phyloP scores from a whole-genome alignment of 2,329 filamentous ascomycete species.

The Fusarium acutatum region DNA sequence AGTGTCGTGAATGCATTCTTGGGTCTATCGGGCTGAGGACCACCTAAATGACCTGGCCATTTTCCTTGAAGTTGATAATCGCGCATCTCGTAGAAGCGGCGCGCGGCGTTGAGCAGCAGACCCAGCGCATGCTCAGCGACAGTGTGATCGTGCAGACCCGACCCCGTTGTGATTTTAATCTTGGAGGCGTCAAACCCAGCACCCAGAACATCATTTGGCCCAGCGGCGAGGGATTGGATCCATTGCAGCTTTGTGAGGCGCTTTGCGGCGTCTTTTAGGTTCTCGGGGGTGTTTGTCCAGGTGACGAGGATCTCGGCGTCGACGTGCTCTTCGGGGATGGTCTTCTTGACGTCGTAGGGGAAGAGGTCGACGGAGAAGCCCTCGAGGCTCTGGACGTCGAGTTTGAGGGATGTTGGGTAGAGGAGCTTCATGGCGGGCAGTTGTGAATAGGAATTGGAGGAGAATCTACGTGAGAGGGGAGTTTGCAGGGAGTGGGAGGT shows the following conservation, averaged over 20 bases:
- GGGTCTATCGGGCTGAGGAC: conserved; percentile 66
- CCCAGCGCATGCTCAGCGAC: conserved; percentile 72
- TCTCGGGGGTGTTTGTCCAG: conserved; percentile 66
- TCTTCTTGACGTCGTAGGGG: conserved; percentile 65
- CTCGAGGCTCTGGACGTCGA: conserved; percentile 63
- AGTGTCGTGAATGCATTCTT: conserved; percentile 66
- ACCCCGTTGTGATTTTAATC: conserved; percentile 67
- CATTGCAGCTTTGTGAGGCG: conserved; percentile 66
- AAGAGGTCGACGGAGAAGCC: conserved; percentile 67
- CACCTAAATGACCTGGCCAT: conserved; percentile 70
- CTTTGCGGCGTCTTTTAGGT: conserved; percentile 65
- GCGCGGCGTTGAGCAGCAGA: conserved; percentile 62
- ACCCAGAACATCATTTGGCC: conserved; percentile 70
- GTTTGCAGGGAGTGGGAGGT: conserved; percentile 7
- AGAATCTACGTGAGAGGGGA: not conserved
- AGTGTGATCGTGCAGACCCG: conserved; percentile 70
- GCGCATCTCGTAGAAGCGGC: conserved; percentile 69
- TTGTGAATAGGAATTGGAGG: not conserved
- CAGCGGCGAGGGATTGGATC: conserved; percentile 73
- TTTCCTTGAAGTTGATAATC: conserved; percentile 65
- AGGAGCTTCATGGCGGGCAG: conserved; percentile 66
- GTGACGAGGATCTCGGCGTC: conserved; percentile 70
- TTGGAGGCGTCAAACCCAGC: conserved; percentile 66
- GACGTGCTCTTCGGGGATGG: conserved; percentile 64
- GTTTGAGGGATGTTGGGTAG: conserved; percentile 69